Evolutionary conservation across 1,284 basidiomycete genomes (phyloP), one percentile per base, ranked within the genome.

Genomic region (Ganoderma boninense): DNA sequence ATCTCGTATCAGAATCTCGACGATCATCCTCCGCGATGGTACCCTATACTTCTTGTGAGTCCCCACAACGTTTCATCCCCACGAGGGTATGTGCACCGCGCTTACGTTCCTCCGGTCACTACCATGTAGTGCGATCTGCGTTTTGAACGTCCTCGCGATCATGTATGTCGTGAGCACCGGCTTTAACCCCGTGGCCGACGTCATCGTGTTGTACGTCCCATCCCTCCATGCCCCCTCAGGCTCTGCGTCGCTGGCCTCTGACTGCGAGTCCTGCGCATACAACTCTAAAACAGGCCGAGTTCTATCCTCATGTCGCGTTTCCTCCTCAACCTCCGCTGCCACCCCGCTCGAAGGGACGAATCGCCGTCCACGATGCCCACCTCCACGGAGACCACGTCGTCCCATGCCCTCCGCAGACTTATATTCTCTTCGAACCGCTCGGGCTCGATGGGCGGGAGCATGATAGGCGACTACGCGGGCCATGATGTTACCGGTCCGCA

Each of bases 301-400:
- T 40, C 38, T 11, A 40, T 40, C 8, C 38, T 40, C 38, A 74
- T 74, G 73, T 66, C 70, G 35, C 73, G 73, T 46, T 74, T 74
- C 69, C 67, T 74, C 16, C 67, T 74, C 44, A 74, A 74, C 69
- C 73, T 74, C 43, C 71, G 73, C n/a, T 65, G 69, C 62, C 59
- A 66, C 23, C 70, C 67, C 54, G 43, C 66, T 2, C 66, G 49
- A 18, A 46, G 38, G 38, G 38, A 40, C 38, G 73, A 74, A 29
- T 44, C 61, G 3, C 29, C 40, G 20, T 35, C 32, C 32, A 35
- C 60, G 11, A 38, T 59, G 4, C 61, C 49, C 62, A 29, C 65
- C 20, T 14, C 46, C 7, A 1, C 26, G 42, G 20, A n/a, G 16
- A 11, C 49, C 54, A 23, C 20, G 7, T 38, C 42, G 2, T 59